phyloP scores from a whole-genome alignment of 306 rosid genomes.

The Prunus mongolica region DNA sequence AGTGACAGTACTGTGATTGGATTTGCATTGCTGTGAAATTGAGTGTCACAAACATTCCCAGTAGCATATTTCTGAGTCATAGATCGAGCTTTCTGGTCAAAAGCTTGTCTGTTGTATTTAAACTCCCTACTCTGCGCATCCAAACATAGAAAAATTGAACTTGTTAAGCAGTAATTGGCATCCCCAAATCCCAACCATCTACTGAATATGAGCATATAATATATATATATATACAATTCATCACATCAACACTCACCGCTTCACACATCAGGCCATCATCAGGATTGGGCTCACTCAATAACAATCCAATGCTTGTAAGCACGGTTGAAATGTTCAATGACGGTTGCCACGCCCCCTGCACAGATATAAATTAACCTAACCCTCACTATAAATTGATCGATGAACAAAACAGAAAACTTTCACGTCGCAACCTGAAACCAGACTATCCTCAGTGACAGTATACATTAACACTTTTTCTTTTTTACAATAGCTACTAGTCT shows the following conservation, averaged over 20 bases:
- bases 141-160: not conserved
- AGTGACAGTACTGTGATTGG: constrained; percentile 12
- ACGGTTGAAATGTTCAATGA: constrained; percentile 42
- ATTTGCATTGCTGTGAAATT: not conserved
- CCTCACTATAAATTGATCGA: not conserved
- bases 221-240: not conserved
- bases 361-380: not conserved
- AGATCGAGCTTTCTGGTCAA: constrained; percentile 37
- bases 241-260: constrained; percentile 20
- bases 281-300: constrained; percentile 44
- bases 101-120: constrained; percentile 40
- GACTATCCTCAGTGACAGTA: not conserved
- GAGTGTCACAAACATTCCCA: constrained; percentile 15
- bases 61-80: constrained; percentile 37
- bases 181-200: not conserved
- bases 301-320: constrained; percentile 36
- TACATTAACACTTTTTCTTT: not conserved
- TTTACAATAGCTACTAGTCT: too few relatives aligned
- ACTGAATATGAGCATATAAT: too few relatives aligned
- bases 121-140: constrained; percentile 33
- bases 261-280: constrained; percentile 49
- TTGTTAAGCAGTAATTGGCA: not conserved
- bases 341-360: constrained; percentile 48
- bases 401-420: not conserved
- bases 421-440: not conserved